Conservation (phyloP, 257 asterid species). For the Nicotiana noctiflora region DNA sequence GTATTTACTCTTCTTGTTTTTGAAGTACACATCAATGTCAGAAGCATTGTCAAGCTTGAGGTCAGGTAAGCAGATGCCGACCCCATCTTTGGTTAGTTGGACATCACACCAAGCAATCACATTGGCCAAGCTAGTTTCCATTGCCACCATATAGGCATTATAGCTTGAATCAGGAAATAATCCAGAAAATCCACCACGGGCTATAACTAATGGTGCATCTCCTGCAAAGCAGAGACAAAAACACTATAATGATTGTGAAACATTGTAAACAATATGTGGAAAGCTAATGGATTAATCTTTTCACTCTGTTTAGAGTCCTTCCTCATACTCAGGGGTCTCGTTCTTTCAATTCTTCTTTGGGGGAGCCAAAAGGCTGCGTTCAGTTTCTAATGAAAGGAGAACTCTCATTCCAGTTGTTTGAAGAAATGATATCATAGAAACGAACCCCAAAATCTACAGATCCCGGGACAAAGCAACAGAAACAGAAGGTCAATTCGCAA, state of each 20-base stretch:
- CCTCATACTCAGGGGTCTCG: too few species aligned
- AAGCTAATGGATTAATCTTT: too few species aligned
- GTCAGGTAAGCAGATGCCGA: conserved; percentile 64
- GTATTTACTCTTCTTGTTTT: conserved; percentile 25
- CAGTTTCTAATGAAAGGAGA: neutral
- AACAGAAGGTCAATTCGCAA: neutral
- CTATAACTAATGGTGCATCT: conserved; percentile 54
- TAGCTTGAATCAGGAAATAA: conserved; percentile 62
- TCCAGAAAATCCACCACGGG: conserved; percentile 86
- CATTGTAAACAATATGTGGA: neutral
- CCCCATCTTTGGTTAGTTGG: conserved; percentile 77
- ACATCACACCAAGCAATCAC: conserved; percentile 65
- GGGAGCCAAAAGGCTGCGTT: neutral
- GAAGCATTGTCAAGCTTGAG: conserved; percentile 51
- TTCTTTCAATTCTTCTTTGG: neutral
- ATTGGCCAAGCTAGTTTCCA: conserved; percentile 27
- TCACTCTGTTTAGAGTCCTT: too few species aligned
- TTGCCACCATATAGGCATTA: conserved; percentile 38
- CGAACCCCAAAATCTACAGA: neutral
- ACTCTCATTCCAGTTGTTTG: neutral
- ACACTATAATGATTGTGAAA: neutral
- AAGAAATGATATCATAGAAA: neutral
- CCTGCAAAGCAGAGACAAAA: conserved; percentile 37
- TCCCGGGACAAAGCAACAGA: neutral
- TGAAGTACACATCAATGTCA: conserved; percentile 6